phyloP scores from a whole-genome alignment of 345 rosid species.

The Eucalyptus rudis region DNA sequence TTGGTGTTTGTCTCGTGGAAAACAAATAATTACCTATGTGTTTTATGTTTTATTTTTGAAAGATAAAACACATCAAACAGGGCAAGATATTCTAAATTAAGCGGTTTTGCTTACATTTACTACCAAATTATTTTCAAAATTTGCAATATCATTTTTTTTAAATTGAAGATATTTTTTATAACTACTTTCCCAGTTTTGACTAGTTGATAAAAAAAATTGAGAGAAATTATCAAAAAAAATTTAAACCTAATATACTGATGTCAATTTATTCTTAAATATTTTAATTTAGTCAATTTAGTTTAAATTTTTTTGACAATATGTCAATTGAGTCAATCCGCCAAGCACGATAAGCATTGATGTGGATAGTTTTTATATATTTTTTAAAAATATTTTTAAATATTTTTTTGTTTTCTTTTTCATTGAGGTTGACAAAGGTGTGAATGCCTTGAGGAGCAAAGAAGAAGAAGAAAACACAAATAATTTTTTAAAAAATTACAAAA shows the following conservation, averaged over 20 bases:
- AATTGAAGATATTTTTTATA: neutral
- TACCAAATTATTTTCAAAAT: neutral
- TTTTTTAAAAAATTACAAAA: neutral
- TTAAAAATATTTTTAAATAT: no score
- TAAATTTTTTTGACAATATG: neutral
- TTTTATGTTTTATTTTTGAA: neutral
- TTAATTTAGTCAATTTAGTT: neutral
- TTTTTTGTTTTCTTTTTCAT: neutral
- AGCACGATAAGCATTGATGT: fast-evolving
- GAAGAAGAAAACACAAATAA: no score
- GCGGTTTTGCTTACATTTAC: neutral
- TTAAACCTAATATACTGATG: neutral
- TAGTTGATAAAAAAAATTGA: neutral
- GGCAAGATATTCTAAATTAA: neutral
- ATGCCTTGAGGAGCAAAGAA: neutral
- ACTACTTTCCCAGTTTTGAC: neutral
- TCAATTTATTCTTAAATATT: neutral
- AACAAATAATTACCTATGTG: no score
- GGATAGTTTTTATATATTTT: neutral
- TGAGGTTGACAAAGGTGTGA: neutral
- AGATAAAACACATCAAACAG: neutral
- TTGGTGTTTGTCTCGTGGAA: neutral
- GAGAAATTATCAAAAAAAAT: neutral
- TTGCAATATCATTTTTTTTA: no score
- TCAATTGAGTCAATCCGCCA: fast-evolving